A percentile compares a stretch with the other conserved stretches of the same genome.
These are phyloP conservation scores for Bacidia rubella DNA, from an alignment of 495 filamentous ascomycete species.

Conservation along the genomic window DNA sequence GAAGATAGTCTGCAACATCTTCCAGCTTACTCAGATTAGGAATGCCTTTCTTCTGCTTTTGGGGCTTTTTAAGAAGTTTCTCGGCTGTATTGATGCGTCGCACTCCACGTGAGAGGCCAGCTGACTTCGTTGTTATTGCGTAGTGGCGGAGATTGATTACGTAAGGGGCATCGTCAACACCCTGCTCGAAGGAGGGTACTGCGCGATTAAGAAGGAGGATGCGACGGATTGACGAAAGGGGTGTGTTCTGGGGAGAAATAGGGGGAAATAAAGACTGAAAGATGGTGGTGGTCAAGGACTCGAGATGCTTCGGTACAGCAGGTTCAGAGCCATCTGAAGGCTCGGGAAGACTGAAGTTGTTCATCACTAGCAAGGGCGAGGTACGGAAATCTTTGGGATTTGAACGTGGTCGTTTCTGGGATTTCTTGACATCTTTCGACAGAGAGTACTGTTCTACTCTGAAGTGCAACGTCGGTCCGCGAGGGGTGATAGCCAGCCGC, in stretches of 20 bases:
- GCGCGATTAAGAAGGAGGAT: conserved; percentile 85
- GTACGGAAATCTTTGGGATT: conserved; percentile 71
- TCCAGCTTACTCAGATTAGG: conserved; percentile 83
- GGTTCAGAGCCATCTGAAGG: conserved; percentile 46
- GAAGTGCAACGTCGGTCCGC: conserved; percentile 88
- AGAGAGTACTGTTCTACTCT: conserved; percentile 93
- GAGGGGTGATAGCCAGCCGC: conserved; percentile 74
- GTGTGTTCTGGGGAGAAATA: conserved; percentile 83
- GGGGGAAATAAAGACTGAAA: conserved; percentile 96
- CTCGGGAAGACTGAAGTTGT: conserved; percentile 70
- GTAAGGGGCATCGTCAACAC: conserved; percentile 52
- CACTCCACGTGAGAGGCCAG: conserved; percentile 69
- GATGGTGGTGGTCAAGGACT: conserved; percentile 81
- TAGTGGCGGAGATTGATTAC: conserved; percentile 89
- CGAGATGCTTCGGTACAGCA: conserved; percentile 69
- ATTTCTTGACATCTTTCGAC: conserved; percentile 72
- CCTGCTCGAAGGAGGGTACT: conserved; percentile 18
- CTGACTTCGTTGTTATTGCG: conserved; percentile 77
- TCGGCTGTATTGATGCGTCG: conserved; percentile 83
- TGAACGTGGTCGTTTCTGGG: conserved; percentile 66
- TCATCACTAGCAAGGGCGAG: conserved; percentile 90
- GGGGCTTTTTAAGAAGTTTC: conserved; percentile 43
- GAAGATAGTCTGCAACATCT: conserved; percentile 92
- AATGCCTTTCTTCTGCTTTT: conserved; percentile 47
- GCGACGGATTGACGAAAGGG: conserved; percentile 74